Conservation (phyloP, 2,329 filamentous ascomycete genomes). For the Alternaria arborescens region DNA sequence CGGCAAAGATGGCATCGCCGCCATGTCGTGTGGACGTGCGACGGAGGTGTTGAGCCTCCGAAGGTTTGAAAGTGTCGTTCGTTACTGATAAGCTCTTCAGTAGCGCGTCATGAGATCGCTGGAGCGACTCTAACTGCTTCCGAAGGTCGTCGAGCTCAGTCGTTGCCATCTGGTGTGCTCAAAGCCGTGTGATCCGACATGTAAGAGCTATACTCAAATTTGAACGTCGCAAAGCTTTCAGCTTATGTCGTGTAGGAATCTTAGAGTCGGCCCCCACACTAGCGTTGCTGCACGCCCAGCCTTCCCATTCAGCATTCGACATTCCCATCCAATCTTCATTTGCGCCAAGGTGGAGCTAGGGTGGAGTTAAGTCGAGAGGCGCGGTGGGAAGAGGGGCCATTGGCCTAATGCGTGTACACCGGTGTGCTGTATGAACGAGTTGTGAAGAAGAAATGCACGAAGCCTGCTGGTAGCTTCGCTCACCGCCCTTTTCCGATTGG, state of each 20-base stretch:
- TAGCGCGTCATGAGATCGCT: slow-evolving; percentile 43
- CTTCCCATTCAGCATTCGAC: slow-evolving; percentile 18
- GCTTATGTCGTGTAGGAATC: slow-evolving; percentile 15
- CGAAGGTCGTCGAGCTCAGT: slow-evolving; percentile 43
- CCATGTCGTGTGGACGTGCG: slow-evolving; percentile 34
- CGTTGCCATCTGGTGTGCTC: slow-evolving; percentile 33
- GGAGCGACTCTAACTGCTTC: slow-evolving; percentile 45
- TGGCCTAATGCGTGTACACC: slow-evolving; percentile 7
- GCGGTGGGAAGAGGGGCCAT: slow-evolving; percentile 9
- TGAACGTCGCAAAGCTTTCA: not conserved
- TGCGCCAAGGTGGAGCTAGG: slow-evolving; percentile 24
- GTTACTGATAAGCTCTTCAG: slow-evolving; percentile 40
- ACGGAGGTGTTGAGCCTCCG: slow-evolving; percentile 33
- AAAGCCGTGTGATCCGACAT: not conserved
- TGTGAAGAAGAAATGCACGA: slow-evolving; percentile 12
- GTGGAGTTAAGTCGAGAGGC: slow-evolving; percentile 14
- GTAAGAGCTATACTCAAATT: not conserved
- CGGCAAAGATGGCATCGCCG: slow-evolving; percentile 40
- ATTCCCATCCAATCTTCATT: slow-evolving; percentile 26
- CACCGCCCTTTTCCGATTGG: slow-evolving; percentile 36
- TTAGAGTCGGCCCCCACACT: slow-evolving; percentile 26
- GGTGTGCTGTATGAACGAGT: slow-evolving; percentile 10
- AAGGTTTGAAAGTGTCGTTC: slow-evolving; percentile 39
- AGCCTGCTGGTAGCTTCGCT: slow-evolving; percentile 12
- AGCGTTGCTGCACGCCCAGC: slow-evolving; percentile 30